Base-by-base conservation (phyloP, 2,329 filamentous ascomycete genomes). In the Torrubiella hemipterigena region DNA sequence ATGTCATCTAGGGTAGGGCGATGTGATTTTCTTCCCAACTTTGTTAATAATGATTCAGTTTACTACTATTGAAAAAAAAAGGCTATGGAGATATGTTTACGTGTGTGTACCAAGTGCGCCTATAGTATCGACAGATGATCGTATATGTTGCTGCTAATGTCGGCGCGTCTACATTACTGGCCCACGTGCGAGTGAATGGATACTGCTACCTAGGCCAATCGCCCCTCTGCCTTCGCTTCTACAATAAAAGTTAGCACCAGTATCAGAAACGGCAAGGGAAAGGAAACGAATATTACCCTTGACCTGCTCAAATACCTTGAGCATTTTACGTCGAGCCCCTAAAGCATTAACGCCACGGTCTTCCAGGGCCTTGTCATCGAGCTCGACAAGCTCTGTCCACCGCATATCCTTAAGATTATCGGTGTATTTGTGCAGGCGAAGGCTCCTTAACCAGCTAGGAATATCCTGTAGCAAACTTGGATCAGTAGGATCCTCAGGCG, bases 261-360 rank as follows among this genome's bases (percentile, higher is more conserved):
- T n/a, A n/a, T n/a, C n/a, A n/a, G n/a, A n/a, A n/a, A n/a, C n/a
- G n/a, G n/a, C n/a, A n/a, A n/a, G n/a, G n/a, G n/a, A n/a, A n/a
- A n/a, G n/a, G n/a, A n/a, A n/a, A n/a, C n/a, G n/a, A n/a, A 17
- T 24, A 17, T 35, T 20, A 77, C 74, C 81, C 59, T 77, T 85
- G 49, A 96, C 89, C 64, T 95, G 87, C 48, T 96, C 91, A 58
- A 96, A 96, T 34, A 96, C 91, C 74, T 98, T 98, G 38, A 98
- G 65, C 84, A 98, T 93, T 72, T 98, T 98, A 53, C 89, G 81
- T 44, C 91, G 71, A 13, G 91, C 91, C 46, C 91, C 91, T 34
- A 96, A 71, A 32, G 91, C 91, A 54, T 94, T 95, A 19, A 98
- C 91, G 30, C 91, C 91, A 31, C 85, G 80, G 17, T 85, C 82